Base-by-base conservation (phyloP, 129 eudicot genomes). In the Lactuca sativa region DNA sequence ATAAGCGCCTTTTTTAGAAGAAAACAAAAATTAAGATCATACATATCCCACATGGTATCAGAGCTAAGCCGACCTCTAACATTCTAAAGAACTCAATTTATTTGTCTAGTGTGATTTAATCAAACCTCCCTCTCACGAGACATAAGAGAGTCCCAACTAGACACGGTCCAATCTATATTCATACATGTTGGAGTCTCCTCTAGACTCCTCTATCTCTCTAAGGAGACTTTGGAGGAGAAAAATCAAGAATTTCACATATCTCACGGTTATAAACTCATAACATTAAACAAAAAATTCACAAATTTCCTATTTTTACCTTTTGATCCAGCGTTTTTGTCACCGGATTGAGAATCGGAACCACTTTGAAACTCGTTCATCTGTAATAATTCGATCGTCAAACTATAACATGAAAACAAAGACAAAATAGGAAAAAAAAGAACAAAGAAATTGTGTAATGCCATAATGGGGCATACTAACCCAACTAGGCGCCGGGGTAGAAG, bases 381-480 rank as follows among this genome's bases (percentile, higher is more conserved):
- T 55, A 30, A 52, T 1, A 52, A 62, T 21, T 4, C 56, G 11
- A n/a, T 62, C 16, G 41, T 10, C 4, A 16, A 53, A 69, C 30
- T 40, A 34, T 41, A 17, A 4, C 12, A 69, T 9, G 25, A 15
- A 59, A 18, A 60, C 34, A 9, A 12, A 60, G 9, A 25, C 1
- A 25, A 25, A 25, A 25, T 18, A 18, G 21, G 1, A 25, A 48
- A 61, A 30, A 8, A 21, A 51, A 36, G 31, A 21, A 9, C 3
- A 37, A 10, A 47, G 0, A 3, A 12, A 47, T 11, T 0, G 52
- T 12, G 15, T 47, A 11, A n/a, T n/a, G n/a, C n/a, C n/a, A n/a
- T n/a, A n/a, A 49, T 7, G 17, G 40, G 15, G n/a, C 44, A 16
- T 81, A 84, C 81, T 69, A 79, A 88, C 95, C 95, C 95, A 84